Evolutionary conservation across 2,329 filamentous ascomycete genomes (phyloP).

Genomic region (Ambrosiella cleistominuta): DNA sequence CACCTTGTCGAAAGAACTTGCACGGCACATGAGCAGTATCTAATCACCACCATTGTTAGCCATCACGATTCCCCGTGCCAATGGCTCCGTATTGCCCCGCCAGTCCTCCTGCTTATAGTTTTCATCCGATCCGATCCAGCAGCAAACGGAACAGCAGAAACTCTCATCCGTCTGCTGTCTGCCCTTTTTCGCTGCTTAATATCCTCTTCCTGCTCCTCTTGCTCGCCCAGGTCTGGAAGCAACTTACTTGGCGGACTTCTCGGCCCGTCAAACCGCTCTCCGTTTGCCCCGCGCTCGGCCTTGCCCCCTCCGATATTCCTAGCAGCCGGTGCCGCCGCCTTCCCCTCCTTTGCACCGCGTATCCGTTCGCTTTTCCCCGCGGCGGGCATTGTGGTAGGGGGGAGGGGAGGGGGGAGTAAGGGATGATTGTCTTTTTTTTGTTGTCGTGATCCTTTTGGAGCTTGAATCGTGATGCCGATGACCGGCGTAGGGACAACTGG

Average conservation of each 20-base stretch:
- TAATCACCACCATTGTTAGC: slow-evolving; percentile 21
- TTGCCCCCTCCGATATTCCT: slow-evolving; percentile 9
- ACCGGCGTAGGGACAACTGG: too few species aligned
- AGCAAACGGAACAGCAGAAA: too few species aligned
- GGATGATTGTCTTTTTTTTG: neutral
- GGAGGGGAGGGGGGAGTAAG: too few species aligned
- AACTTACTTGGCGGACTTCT: slow-evolving; percentile 45
- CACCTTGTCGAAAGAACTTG: slow-evolving; percentile 96
- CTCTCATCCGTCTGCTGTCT: too few species aligned
- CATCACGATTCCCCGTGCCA: too few species aligned
- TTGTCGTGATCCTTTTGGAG: neutral
- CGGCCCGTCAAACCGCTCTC: slow-evolving; percentile 36
- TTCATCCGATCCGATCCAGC: too few species aligned
- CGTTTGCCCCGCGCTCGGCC: slow-evolving; percentile 7
- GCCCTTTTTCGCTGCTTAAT: neutral
- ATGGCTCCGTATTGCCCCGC: too few species aligned
- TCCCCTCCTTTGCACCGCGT: too few species aligned
- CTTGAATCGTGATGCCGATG: too few species aligned
- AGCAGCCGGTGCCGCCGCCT: neutral
- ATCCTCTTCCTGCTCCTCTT: neutral
- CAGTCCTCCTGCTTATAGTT: too few species aligned
- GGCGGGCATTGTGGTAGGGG: too few species aligned
- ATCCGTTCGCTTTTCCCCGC: too few species aligned
- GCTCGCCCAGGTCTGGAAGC: neutral
- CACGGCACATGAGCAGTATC: slow-evolving; percentile 95